Evolutionary conservation across 441 rosid species (phyloP).

Genomic region (Macaranga tanarius): DNA sequence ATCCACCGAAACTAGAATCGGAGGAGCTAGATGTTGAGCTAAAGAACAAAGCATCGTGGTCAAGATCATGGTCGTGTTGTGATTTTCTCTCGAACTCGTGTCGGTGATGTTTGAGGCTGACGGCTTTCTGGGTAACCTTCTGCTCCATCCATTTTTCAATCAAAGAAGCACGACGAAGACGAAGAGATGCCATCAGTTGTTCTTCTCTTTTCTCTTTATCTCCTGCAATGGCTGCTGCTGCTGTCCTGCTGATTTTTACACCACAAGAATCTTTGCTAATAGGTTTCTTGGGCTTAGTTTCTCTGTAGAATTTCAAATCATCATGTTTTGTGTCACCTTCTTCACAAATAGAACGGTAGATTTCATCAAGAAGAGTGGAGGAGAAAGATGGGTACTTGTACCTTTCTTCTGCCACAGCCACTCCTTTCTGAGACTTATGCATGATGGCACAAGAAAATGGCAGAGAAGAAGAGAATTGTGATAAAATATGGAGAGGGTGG

Average conservation of each 20-base stretch:
- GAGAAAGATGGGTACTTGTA: constrained; percentile 72
- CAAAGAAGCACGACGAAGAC: constrained; percentile 35
- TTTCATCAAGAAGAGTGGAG: constrained; percentile 79
- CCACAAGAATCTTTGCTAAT: constrained; percentile 27
- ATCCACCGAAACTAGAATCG: constrained; percentile 64
- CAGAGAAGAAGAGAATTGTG: too few species aligned
- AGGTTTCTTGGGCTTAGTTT: constrained; percentile 41
- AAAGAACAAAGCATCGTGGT: constrained; percentile 45
- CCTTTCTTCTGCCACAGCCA: constrained; percentile 33
- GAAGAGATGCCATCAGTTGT: constrained; percentile 22
- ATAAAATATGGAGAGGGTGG: not conserved
- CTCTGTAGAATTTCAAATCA: constrained; percentile 41
- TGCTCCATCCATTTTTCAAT: constrained; percentile 40
- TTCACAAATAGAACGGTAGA: constrained; percentile 74
- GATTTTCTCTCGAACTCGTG: constrained; percentile 33
- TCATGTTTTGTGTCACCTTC: constrained; percentile 35
- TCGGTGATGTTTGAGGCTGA: constrained; percentile 7
- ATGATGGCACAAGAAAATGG: constrained; percentile 19
- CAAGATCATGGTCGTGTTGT: constrained; percentile 31
- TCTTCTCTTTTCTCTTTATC: constrained; percentile 20
- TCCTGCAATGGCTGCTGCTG: not conserved
- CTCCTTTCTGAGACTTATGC: constrained; percentile 40
- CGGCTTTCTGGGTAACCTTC: constrained; percentile 32
- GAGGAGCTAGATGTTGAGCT: constrained; percentile 68
- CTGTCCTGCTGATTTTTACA: constrained; percentile 1